These are phyloP conservation scores for Neurospora crassa DNA, from an alignment of 2,329 filamentous ascomycete genomes.

Conservation along the genomic window DNA sequence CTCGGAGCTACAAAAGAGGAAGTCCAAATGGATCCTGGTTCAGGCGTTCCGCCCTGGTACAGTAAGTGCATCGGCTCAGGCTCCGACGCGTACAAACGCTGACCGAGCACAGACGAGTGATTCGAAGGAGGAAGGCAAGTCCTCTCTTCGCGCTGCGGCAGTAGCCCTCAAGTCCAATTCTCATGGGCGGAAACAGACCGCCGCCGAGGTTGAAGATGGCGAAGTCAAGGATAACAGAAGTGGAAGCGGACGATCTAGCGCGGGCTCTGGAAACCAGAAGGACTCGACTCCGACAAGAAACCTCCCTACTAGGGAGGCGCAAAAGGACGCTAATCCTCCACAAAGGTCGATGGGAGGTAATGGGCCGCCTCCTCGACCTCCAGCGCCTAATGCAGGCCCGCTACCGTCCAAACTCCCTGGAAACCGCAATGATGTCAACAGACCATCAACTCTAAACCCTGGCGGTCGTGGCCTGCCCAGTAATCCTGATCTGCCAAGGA, in stretches of 20 bases:
- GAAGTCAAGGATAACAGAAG: slow-evolving; percentile 56
- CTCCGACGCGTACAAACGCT: slow-evolving; percentile 15
- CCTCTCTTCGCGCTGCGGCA: slow-evolving; percentile 49
- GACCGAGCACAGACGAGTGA: slow-evolving; percentile 32
- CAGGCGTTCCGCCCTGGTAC: slow-evolving; percentile 61
- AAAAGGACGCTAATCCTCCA: slow-evolving; percentile 12
- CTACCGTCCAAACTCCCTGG: slow-evolving; percentile 18
- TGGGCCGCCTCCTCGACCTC: slow-evolving; percentile 1
- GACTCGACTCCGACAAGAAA: slow-evolving; percentile 7
- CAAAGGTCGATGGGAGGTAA: slow-evolving; percentile 3
- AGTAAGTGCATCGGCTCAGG: slow-evolving; percentile 32
- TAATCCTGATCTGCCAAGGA: slow-evolving; percentile 18
- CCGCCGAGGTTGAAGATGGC: slow-evolving; percentile 57
- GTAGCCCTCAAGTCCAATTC: slow-evolving; percentile 49
- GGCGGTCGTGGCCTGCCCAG: slow-evolving; percentile 22
- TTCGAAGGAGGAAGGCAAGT: slow-evolving; percentile 27
- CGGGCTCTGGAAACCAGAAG: slow-evolving; percentile 15
- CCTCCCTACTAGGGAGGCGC: slow-evolving; percentile 15
- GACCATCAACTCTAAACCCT: slow-evolving; percentile 25
- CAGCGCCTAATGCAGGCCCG: slow-evolving; percentile 16
- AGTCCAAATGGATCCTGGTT: slow-evolving; percentile 62
- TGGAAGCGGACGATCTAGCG: slow-evolving; percentile 14
- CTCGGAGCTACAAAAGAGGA: slow-evolving; percentile 58
- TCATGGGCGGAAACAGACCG: slow-evolving; percentile 22
- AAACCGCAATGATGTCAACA: slow-evolving; percentile 23